phyloP scores from a whole-genome alignment of 768 basidiomycete species.

The Mycena albidolilacea region DNA sequence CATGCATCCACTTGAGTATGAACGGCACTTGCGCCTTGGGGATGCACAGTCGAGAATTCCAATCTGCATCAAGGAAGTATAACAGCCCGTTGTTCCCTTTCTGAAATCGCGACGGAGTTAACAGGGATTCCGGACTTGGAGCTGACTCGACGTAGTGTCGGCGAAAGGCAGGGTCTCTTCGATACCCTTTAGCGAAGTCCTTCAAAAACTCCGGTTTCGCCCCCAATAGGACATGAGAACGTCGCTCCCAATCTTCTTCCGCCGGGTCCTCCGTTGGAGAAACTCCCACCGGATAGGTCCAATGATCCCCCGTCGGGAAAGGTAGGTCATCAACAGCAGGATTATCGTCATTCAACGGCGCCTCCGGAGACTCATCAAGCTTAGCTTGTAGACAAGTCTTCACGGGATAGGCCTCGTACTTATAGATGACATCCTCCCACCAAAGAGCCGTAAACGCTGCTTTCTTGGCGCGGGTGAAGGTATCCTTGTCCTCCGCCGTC shows the following conservation, averaged over 20 bases:
- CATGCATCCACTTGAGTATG: conserved; percentile 6
- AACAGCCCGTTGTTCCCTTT: conserved; percentile 14
- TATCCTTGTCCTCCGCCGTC: too few species aligned
- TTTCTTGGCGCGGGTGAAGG: neutral
- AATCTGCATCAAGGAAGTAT: conserved; percentile 26
- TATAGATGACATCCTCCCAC: conserved; percentile 9
- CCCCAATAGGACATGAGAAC: neutral
- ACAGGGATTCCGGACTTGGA: neutral
- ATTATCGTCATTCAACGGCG: neutral
- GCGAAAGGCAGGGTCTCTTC: neutral
- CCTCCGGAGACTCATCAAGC: neutral
- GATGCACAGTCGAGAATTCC: conserved; percentile 13
- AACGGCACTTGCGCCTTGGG: conserved; percentile 37
- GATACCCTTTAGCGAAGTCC: neutral
- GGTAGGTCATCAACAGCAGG: neutral
- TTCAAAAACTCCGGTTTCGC: neutral
- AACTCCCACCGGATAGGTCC: conserved; percentile 8
- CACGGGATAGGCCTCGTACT: neutral
- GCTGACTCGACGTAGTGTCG: neutral
- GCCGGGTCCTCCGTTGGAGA: neutral
- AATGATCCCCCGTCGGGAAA: neutral
- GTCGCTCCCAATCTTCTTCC: neutral
- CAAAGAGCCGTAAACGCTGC: neutral
- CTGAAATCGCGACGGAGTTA: conserved; percentile 19
- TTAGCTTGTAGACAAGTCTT: neutral